phyloP scores from a whole-genome alignment of 805 yeast genomes.

The Yarrowia divulgata region DNA sequence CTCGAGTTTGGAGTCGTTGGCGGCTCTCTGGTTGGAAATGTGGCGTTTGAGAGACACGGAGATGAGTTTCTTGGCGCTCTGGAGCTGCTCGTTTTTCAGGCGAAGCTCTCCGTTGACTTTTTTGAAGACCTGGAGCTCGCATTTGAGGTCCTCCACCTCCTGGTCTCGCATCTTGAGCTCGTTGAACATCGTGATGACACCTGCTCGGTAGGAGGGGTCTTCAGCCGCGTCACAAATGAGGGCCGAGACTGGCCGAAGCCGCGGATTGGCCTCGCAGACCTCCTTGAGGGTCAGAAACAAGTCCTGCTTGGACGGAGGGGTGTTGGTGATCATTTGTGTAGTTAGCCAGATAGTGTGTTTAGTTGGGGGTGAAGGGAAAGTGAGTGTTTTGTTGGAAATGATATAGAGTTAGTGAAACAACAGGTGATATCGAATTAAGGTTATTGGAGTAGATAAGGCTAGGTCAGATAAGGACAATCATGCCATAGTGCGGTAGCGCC shows the following conservation, averaged over 20 bases:
- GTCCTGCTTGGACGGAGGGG: slow-evolving; percentile 16
- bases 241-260: slow-evolving; percentile 7
- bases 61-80: neutral
- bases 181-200: slow-evolving; percentile 20
- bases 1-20: neutral
- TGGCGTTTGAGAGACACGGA: slow-evolving; percentile 6
- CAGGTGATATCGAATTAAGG: neutral
- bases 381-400: neutral
- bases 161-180: slow-evolving; percentile 13
- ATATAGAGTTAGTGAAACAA: neutral
- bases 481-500: too few relatives aligned
- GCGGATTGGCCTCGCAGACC: slow-evolving; percentile 27
- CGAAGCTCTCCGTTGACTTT: neutral
- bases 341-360: neutral
- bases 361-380: neutral
- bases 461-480: too few relatives aligned
- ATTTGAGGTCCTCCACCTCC: neutral
- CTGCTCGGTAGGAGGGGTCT: neutral
- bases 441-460: too few relatives aligned
- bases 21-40: slow-evolving; percentile 20
- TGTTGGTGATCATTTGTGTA: slow-evolving; percentile 21
- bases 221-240: slow-evolving; percentile 21
- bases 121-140: neutral
- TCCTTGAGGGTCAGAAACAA: slow-evolving; percentile 17
- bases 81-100: neutral